Conservation (phyloP, 768 basidiomycete species). For the Serendipita sp. region DNA sequence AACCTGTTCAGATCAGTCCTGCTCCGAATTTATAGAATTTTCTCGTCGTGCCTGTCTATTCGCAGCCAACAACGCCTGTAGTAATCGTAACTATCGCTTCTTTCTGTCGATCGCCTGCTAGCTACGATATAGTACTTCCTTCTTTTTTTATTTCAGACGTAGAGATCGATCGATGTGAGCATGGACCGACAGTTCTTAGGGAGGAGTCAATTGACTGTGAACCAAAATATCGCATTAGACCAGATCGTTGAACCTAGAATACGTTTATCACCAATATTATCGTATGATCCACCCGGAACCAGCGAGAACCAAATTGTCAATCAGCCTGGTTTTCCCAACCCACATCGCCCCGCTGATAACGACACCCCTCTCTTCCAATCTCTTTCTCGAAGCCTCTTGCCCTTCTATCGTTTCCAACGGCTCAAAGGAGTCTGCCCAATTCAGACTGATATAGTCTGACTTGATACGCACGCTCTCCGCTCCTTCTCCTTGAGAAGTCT, state of each 20-base stretch:
- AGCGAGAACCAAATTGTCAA: constrained; percentile 78
- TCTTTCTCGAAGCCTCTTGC: constrained; percentile 10
- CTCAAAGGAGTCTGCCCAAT: constrained; percentile 62
- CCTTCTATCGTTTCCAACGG: constrained; percentile 15
- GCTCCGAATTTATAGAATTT: no score
- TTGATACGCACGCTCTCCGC: constrained; percentile 33
- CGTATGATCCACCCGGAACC: constrained; percentile 16
- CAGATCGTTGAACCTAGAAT: background rate
- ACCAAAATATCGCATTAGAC: no score
- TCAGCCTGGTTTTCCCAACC: constrained; percentile 74
- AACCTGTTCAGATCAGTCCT: no score
- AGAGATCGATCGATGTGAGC: no score
- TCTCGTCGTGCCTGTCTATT: no score
- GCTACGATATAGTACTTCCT: no score
- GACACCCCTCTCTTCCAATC: constrained; percentile 22
- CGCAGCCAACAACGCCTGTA: no score
- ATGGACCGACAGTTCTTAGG: no score
- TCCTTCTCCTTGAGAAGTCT: constrained; percentile 15
- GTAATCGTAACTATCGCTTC: no score
- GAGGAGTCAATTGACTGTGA: no score
- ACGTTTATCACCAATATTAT: background rate
- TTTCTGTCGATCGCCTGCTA: no score
- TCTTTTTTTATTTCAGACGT: no score
- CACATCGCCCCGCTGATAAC: constrained; percentile 78
- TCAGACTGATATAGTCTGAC: constrained; percentile 81